Evolutionary conservation across 768 basidiomycete species (phyloP), one percentile per base, ranked within the genome.

Genomic region (Mycena belliarum): DNA sequence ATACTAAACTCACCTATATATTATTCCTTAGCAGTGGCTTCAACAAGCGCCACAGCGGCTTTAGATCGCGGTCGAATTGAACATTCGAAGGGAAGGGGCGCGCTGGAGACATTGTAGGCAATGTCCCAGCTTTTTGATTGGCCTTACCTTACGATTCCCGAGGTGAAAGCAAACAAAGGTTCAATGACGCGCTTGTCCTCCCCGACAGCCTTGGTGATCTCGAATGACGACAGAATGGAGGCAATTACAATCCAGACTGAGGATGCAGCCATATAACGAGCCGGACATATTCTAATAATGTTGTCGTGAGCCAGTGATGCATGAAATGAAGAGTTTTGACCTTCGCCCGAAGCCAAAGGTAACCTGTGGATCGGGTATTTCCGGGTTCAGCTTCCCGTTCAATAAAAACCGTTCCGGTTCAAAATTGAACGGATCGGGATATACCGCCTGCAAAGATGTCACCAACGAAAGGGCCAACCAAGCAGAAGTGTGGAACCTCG

Each of bases 321-420:
- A 23, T 3, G 14, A 4, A 44, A 14, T 4, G 8, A 12, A 6
- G 38, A 40, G 38, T 5, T 29, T n/a, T 4, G 16, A 57, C 55
- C 60, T 44, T 37, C 60, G 20, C 10, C 69, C 69, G 46, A 66
- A 70, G 6, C 69, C 69, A 40, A 68, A 70, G 9, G 59, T 61
- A 1, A 32, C 49, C 10, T 56, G 55, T 2, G 61, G 58, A 40
- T 62, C 49, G 7, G 65, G 46, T 26, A 35, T 14, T 10, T 35
- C 33, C 4, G 33, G 33, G 33, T 35, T 35, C 9, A 15, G 33
- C 33, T 59, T 49, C 9, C 66, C 67, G 41, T 69, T 61, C 20
- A 52, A 59, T 8, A 75, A 57, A 53, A 73, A 79, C 18, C 79
- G 66, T 41, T 77, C 76, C 8, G 77, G 78, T 0, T 61, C 60